Evolutionary conservation across 73 alveolate species (phyloP), one percentile per base, ranked within the genome.

Genomic region (Paramecium pentaurelia): DNA sequence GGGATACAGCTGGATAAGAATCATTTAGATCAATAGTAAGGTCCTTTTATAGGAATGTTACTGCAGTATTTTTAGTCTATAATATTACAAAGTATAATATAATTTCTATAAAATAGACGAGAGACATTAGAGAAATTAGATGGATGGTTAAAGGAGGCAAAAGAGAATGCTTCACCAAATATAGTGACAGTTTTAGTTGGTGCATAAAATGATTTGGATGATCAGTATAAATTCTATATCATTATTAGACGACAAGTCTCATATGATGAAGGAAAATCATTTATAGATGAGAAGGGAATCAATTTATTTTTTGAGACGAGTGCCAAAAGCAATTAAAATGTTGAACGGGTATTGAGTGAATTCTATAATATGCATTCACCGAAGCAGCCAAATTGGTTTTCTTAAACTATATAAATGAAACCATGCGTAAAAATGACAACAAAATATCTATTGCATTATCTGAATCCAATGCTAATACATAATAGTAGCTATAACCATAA

Each of bases 1-100:
- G 99, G 98, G 99, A 96, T 58, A 96, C 98, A n/a, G 99, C 99
- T 71, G 99, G 99, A 20, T 95, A 96, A 73, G 99, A 97, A 91
- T 94, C 98, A 51, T 98, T 97, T 93, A 93, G 98, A 92, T 94
- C 98, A 8, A 96, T 98, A 47, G 98, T 98, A 8, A 95, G 98
- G 93, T 92, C 97, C 59, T 98, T 97, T 94, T 98, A 98, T 87
- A 94, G 97, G 93, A 97, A 97, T 54, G 97, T 99, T 25, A 96
- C 97, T 32, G 96, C 98, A 71, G 99, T 98, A 22, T 95, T 98
- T 70, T 94, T 98, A 64, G 98, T 97, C 7, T 98, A 98, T 92
- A 97, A 96, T 51, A 95, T 98, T 12, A 93, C 97, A 8, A 97
- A 51, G 94, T 87, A 87, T 9, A 49, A 6, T 83, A 11, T 6